phyloP scores from a whole-genome alignment of 768 basidiomycete genomes.

The Mycena sanguinolenta region DNA sequence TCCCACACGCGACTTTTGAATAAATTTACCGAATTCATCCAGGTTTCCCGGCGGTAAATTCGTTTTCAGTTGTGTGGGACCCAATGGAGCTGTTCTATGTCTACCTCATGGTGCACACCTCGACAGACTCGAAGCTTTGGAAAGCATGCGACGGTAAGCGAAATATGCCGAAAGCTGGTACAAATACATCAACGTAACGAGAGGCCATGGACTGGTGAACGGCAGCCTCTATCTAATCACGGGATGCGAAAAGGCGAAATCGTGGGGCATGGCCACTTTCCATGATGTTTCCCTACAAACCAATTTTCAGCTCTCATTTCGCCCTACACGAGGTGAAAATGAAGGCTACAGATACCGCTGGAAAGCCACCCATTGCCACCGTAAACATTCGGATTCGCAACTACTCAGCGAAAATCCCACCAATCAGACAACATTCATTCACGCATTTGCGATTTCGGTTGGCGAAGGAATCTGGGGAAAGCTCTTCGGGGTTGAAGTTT shows the following conservation, averaged over 20 bases:
- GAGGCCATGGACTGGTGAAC: slow-evolving; percentile 27
- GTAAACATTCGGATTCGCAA: not conserved
- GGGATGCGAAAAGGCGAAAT: slow-evolving; percentile 34
- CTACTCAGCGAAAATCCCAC: not conserved
- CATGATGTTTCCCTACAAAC: not conserved
- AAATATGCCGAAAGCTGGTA: slow-evolving; percentile 37
- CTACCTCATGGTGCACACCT: slow-evolving; percentile 32
- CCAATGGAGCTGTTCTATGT: slow-evolving; percentile 34
- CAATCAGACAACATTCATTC: slow-evolving; percentile 25
- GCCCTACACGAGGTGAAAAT: not conserved
- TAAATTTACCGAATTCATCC: too few relatives aligned
- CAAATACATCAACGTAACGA: slow-evolving; percentile 19
- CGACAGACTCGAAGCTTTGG: slow-evolving; percentile 11
- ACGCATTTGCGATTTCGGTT: slow-evolving; percentile 24
- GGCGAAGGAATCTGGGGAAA: slow-evolving; percentile 15
- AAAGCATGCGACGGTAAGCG: slow-evolving; percentile 21
- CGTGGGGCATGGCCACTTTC: slow-evolving; percentile 34
- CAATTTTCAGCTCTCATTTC: slow-evolving; percentile 14
- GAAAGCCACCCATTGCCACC: not conserved
- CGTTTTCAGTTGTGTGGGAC: slow-evolving; percentile 11
- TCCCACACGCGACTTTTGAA: not conserved
- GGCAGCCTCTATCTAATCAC: slow-evolving; percentile 38
- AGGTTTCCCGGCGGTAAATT: slow-evolving; percentile 20
- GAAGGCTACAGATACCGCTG: slow-evolving; percentile 10
- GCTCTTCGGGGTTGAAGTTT: slow-evolving; percentile 16